These are phyloP conservation scores for Sugiyamaella floridensis DNA, from an alignment of 805 yeast genomes.

Conservation along the genomic window DNA sequence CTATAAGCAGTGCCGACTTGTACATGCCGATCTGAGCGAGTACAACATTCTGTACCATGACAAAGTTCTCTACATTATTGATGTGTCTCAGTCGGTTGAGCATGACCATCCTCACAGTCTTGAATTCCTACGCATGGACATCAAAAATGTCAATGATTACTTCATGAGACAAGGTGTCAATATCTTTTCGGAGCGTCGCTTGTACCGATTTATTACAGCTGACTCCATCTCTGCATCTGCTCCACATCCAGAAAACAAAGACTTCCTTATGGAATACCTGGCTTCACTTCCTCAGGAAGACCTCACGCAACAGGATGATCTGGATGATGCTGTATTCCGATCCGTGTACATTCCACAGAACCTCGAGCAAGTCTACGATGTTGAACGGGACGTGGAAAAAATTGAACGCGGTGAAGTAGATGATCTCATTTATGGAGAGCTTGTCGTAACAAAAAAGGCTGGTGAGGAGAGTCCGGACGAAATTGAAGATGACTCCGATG, in stretches of 20 bases:
- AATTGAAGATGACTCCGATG: constrained; percentile 24
- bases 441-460: constrained; percentile 19
- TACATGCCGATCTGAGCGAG: constrained; percentile 95
- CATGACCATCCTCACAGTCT: constrained; percentile 97
- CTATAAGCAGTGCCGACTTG: constrained; percentile 81
- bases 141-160: constrained; percentile 87
- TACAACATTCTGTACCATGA: constrained; percentile 82
- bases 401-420: constrained; percentile 75
- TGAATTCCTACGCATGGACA: constrained; percentile 95
- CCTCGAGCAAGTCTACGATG: constrained; percentile 38
- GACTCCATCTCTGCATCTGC: constrained; percentile 25
- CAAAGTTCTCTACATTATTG: constrained; percentile 74
- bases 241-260: constrained; percentile 28
- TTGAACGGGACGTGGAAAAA: constrained; percentile 69
- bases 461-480: constrained; percentile 29
- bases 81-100: constrained; percentile 95
- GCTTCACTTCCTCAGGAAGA: constrained; percentile 23
- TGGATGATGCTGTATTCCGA: constrained; percentile 84
- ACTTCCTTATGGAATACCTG: constrained; percentile 21
- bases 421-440: constrained; percentile 47
- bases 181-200: constrained; percentile 71
- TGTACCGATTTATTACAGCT: constrained; percentile 64
- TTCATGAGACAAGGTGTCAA: constrained; percentile 68
- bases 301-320: constrained; percentile 38
- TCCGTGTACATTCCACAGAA: constrained; percentile 74